Conservation (phyloP, 2,329 filamentous ascomycete species). For the Alternaria triticimaculans region DNA sequence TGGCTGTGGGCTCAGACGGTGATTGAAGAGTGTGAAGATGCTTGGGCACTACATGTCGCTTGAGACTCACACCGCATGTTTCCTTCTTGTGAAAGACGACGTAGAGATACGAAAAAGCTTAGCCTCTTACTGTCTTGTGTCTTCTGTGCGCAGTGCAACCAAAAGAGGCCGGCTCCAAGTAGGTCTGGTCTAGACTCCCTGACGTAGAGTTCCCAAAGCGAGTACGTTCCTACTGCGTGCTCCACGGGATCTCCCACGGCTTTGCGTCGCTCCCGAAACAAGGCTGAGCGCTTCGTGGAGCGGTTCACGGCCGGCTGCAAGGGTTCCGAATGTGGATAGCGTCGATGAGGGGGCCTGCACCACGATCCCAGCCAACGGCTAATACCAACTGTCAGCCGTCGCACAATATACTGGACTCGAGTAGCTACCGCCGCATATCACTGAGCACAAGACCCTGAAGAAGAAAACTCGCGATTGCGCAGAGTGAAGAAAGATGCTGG, state of each 20-base stretch:
- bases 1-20: background rate
- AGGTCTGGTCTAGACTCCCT: background rate
- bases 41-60: background rate
- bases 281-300: conserved; percentile 16
- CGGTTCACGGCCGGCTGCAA: conserved; percentile 5
- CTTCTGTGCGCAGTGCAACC: background rate
- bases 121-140: background rate
- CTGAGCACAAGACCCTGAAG: background rate
- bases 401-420: conserved; percentile 11
- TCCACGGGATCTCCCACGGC: background rate
- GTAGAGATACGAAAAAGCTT: background rate
- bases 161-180: background rate
- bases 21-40: background rate
- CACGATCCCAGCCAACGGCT: background rate
- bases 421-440: background rate
- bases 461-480: background rate
- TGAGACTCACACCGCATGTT: background rate
- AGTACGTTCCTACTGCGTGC: background rate
- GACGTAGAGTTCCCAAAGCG: background rate
- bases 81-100: background rate
- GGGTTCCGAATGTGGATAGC: conserved; percentile 1
- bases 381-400: background rate
- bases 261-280: conserved; percentile 9
- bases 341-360: conserved; percentile 5
- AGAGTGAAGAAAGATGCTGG: background rate